These are phyloP conservation scores for Tricholoma saponaceum DNA, from an alignment of 768 basidiomycete species.

Conservation along the genomic window DNA sequence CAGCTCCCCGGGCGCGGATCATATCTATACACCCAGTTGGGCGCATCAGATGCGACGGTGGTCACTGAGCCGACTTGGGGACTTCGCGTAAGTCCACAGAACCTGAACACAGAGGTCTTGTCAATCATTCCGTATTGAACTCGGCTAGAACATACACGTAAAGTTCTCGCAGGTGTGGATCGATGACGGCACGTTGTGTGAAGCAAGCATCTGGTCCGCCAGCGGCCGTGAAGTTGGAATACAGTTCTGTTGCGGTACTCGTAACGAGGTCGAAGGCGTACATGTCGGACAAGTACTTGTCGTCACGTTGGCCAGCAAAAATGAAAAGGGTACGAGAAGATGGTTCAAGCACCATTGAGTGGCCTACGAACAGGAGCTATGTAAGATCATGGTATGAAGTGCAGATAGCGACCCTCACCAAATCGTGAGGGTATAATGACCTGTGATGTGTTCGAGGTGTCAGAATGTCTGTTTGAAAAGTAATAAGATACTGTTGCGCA, in stretches of 20 bases:
- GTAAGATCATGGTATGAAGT: background rate
- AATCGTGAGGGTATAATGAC: slow-evolving; percentile 54
- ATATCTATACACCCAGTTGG: slow-evolving; percentile 71
- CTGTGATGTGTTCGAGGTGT: slow-evolving; percentile 27
- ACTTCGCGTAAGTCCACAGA: slow-evolving; percentile 55
- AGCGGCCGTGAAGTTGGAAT: slow-evolving; percentile 51
- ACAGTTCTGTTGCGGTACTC: slow-evolving; percentile 56
- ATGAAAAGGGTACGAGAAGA: slow-evolving; percentile 56
- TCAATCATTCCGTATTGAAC: background rate
- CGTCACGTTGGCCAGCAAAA: slow-evolving; percentile 69
- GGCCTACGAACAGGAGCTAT: slow-evolving; percentile 37
- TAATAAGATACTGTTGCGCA: background rate
- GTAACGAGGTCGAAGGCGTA: slow-evolving; percentile 63
- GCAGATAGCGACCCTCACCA: slow-evolving; percentile 32
- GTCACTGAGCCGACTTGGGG: slow-evolving; percentile 35
- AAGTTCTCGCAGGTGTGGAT: slow-evolving; percentile 57
- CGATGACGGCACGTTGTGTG: slow-evolving; percentile 70
- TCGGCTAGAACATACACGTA: slow-evolving; percentile 52
- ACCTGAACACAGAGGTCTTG: slow-evolving; percentile 30
- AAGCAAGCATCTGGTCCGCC: slow-evolving; percentile 73
- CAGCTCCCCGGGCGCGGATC: slow-evolving; percentile 56
- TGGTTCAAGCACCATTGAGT: slow-evolving; percentile 79
- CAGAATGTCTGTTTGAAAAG: slow-evolving; percentile 16
- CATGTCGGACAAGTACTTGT: slow-evolving; percentile 72
- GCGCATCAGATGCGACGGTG: slow-evolving; percentile 41